Percentiles rank a stretch among this genome's conserved stretches.
phyloP scores from a whole-genome alignment of 139 green algal genomes.

The Bryopsis sp. region DNA sequence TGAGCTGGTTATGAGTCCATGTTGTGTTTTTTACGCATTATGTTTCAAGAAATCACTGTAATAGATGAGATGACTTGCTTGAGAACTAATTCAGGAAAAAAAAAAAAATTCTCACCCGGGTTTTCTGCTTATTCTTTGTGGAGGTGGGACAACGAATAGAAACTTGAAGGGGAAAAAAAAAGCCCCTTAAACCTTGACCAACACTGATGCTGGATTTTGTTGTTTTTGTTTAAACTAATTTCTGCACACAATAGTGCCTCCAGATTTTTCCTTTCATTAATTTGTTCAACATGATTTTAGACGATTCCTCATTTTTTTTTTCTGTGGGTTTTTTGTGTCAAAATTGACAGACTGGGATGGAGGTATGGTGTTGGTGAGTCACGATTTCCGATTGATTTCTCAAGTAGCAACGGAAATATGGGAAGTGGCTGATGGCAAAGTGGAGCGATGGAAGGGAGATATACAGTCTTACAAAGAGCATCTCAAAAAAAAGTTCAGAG shows the following conservation, averaged over 20 bases:
- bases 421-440: slow-evolving; percentile 66
- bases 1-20: too few species aligned
- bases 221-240: neutral
- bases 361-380: slow-evolving; percentile 78
- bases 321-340: neutral
- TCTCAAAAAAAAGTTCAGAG: slow-evolving; percentile 47
- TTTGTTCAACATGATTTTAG: neutral
- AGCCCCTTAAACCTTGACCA: too few species aligned
- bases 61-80: too few species aligned
- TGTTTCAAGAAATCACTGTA: too few species aligned
- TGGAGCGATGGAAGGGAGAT: slow-evolving; percentile 69
- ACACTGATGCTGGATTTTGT: too few species aligned
- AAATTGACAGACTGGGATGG: slow-evolving; percentile 69
- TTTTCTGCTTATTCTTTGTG: too few species aligned
- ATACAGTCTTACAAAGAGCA: slow-evolving; percentile 85
- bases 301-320: slow-evolving; percentile 2
- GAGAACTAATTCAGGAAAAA: neutral
- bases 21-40: too few species aligned
- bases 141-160: too few species aligned
- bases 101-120: too few species aligned
- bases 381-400: slow-evolving; percentile 85
- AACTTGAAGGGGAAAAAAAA: too few species aligned
- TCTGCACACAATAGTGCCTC: neutral
- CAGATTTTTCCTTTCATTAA: neutral
- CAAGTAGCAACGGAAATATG: slow-evolving; percentile 79